phyloP scores from a whole-genome alignment of 139 green algal species.

The Spirogloea muscicola region DNA sequence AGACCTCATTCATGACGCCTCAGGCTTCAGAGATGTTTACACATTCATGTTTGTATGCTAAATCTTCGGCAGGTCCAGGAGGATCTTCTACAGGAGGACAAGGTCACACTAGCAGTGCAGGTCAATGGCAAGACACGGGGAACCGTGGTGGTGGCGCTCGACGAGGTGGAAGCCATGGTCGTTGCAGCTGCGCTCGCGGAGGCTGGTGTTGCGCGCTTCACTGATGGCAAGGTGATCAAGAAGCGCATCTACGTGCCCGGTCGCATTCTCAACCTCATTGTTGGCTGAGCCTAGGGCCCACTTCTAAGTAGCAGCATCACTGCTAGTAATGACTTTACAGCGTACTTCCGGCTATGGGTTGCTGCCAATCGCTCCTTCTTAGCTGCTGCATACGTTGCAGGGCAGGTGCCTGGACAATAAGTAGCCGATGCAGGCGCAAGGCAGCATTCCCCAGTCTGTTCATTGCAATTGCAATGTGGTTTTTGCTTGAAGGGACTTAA shows the following conservation, averaged over 20 bases:
- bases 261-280: slow-evolving; percentile 95
- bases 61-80: slow-evolving; percentile 55
- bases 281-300: slow-evolving; percentile 26
- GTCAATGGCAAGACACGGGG: slow-evolving; percentile 90
- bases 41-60: background rate
- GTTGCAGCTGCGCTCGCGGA: slow-evolving; percentile 60
- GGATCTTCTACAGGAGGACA: slow-evolving; percentile 74
- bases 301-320: no score
- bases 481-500: no score
- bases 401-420: background rate
- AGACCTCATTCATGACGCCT: background rate
- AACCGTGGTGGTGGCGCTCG: slow-evolving; percentile 68
- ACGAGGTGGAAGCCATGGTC: slow-evolving; percentile 63
- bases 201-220: slow-evolving; percentile 56
- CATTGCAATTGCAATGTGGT: no score
- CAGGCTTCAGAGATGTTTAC: background rate
- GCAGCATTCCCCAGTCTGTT: background rate
- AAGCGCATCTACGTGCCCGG: slow-evolving; percentile 90
- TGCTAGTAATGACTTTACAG: no score
- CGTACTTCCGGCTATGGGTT: no score
- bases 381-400: background rate
- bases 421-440: background rate
- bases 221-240: slow-evolving; percentile 62
- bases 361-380: no score
- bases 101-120: slow-evolving; percentile 69